Base-by-base conservation (phyloP, 2,329 filamentous ascomycete genomes). In the Chrysosporium keratinophilum region DNA sequence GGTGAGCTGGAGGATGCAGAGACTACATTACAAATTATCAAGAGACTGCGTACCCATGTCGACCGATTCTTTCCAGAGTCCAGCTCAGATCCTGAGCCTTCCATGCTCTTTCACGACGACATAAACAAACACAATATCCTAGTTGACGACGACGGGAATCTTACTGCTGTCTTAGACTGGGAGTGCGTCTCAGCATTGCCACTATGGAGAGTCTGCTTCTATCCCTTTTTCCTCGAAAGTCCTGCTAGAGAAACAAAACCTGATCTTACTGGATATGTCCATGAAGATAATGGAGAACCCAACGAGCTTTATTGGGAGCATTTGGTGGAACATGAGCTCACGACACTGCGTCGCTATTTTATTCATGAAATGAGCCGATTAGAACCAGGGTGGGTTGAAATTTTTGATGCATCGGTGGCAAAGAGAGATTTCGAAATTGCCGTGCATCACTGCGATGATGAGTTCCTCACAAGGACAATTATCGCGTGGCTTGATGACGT, bases 121-220 rank as follows among this genome's bases (percentile, higher is more conserved):
- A 59, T 75, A 1, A 65, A 61, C 0, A 55, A 65, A 5, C 56
- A 62, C 1, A 75, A 76, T 53, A 69, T 76, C 7, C 57, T 75
- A 23, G 65, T 75, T 1, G 62, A 74, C 50, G 61, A 68, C 0
- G 28, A 65, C 4, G 68, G 68, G 0, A 54, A 55, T 0, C 57
- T 75, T 4, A 70, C 68, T 1, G 72, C 59, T 3, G 47, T 75
- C 0, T 43, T 74, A 2, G 71, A 75, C 57, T 76, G 71, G 71
- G 71, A 76, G 53, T 74, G 67, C 41, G 67, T 73, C 10, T 73
- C 68, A 0, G 59, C 68, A 1, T 28, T 73, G 52, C 73, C 72
- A 5, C 57, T 67, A 12, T 76, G 71, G 73, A 57, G 62, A 46
- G 59, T 65, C 3, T 65, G 63, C 10, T 50, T 62, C 20, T 44